Percentiles rank a stretch among this genome's conserved stretches.
These are phyloP conservation scores for Withania somnifera DNA, from an alignment of 305 asterid species.

Conservation along the genomic window DNA sequence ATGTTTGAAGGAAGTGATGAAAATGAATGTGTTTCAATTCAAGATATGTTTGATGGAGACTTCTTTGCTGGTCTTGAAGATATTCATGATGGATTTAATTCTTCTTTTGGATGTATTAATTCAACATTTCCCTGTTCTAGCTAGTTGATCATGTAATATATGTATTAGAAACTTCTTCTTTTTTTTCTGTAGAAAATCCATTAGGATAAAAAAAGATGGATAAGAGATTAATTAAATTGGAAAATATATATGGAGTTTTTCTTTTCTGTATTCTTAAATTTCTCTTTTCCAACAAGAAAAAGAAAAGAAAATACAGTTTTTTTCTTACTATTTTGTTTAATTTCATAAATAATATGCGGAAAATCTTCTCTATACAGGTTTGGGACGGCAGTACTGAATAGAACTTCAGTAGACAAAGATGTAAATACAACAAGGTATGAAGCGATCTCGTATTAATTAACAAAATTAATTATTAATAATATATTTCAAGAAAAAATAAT, in stretches of 20 bases:
- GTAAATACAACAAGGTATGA: not conserved
- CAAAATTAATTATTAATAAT: too few relatives aligned
- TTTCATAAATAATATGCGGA: not conserved
- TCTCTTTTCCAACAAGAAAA: not conserved
- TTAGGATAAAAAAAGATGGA: not conserved
- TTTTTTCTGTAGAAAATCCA: not conserved
- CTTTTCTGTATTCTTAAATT: not conserved
- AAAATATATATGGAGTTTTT: not conserved
- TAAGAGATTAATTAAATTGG: not conserved
- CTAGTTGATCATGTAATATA: not conserved
- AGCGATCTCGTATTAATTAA: not conserved
- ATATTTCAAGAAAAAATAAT: too few relatives aligned
- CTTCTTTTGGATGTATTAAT: not conserved
- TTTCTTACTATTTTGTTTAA: not conserved
- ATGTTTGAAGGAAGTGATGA: conserved; percentile 2
- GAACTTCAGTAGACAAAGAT: not conserved
- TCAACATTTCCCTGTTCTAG: not conserved
- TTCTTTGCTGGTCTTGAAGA: conserved; percentile 13
- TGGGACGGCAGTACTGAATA: not conserved
- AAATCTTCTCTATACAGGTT: not conserved
- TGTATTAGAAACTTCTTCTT: not conserved
- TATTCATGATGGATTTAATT: conserved; percentile 1
- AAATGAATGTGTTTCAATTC: conserved; percentile 3
- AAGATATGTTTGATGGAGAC: conserved; percentile 4
- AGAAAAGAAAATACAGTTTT: not conserved